phyloP scores from a whole-genome alignment of 768 basidiomycete species.

The Lactarius akahatsu region DNA sequence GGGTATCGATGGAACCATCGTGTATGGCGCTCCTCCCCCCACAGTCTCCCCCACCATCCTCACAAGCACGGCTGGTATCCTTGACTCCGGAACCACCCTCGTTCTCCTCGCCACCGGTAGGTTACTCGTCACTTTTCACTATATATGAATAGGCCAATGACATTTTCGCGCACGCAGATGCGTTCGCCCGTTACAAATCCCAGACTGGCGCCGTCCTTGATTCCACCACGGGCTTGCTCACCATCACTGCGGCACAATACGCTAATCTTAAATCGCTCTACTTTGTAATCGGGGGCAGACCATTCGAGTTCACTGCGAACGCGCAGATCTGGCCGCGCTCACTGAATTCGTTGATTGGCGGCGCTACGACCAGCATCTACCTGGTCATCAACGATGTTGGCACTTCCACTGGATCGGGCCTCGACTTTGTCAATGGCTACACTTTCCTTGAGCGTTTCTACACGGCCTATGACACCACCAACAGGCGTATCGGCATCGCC shows the following conservation, averaged over 20 bases:
- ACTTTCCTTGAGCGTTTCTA: constrained; percentile 42
- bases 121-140: constrained; percentile 15
- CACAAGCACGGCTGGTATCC: constrained; percentile 33
- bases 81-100: constrained; percentile 36
- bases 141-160: constrained; percentile 30
- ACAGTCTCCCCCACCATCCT: constrained; percentile 28
- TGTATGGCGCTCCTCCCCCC: constrained; percentile 28
- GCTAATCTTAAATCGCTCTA: constrained; percentile 51
- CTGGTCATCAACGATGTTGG: constrained; percentile 37
- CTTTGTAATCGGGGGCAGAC: constrained; percentile 53
- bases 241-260: constrained; percentile 38
- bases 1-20: constrained; percentile 35
- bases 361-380: constrained; percentile 32
- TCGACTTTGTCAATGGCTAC: constrained; percentile 42
- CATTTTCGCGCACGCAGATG: constrained; percentile 32
- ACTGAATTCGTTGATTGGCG: constrained; percentile 37
- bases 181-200: constrained; percentile 34
- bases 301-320: constrained; percentile 42
- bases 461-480: constrained; percentile 38
- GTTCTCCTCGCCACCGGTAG: constrained; percentile 30
- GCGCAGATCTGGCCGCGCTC: constrained; percentile 36
- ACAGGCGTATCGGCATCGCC: constrained; percentile 38
- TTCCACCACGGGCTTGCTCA: constrained; percentile 9
- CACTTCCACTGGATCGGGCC: constrained; percentile 33
- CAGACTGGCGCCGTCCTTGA: constrained; percentile 37